Evolutionary conservation across 768 basidiomycete species (phyloP), one percentile per base, ranked within the genome.

Genomic region (Boletus vermiculosoides): DNA sequence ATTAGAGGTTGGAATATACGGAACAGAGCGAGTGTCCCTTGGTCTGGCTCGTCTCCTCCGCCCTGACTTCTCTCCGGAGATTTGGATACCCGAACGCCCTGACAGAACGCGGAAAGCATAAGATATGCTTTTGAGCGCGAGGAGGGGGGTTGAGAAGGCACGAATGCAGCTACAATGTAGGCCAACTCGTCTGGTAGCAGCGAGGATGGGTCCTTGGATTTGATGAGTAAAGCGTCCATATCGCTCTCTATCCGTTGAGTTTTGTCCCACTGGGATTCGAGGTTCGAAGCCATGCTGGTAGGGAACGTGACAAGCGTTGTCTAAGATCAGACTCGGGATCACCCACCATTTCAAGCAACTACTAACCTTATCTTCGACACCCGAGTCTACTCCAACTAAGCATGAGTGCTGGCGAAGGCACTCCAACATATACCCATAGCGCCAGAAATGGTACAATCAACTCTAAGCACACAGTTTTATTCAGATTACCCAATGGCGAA

Each of bases 401-500:
- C 15, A 73, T 67, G 71, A 55, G 50, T 23, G 15, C 59, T 23
- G 12, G 47, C 34, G 48, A 67, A 45, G 41, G 50, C 40, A 25
- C 55, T 31, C 55, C 47, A 52, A 50, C 39, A 37, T 44, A 56
- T 22, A 18, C 40, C 30, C 54, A 39, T 49, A 31, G 52, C 52
- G 39, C 63, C 57, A 63, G 68, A 50, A 54, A 28, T 25, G 54
- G 54, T 51, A 75, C 65, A 23, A 89, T 96, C 52, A 78, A 82
- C 48, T 70, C 79, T 7, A 89, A 90, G 10, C 81, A 94, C 69
- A 85, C 83, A n/a, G 84, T 98, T 40, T 77, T 98, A 23, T 70
- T 97, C 42, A 80, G 80, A 54, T 68, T 95, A 41, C 94, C 94
- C 5, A 93, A 84, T 60, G 89, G 89, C 50, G 88, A 90, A 56